Percentiles rank a stretch among this genome's conserved stretches.
These are phyloP conservation scores for Tulasnella sp. DNA, from an alignment of 768 basidiomycete species.

Conservation along the genomic window DNA sequence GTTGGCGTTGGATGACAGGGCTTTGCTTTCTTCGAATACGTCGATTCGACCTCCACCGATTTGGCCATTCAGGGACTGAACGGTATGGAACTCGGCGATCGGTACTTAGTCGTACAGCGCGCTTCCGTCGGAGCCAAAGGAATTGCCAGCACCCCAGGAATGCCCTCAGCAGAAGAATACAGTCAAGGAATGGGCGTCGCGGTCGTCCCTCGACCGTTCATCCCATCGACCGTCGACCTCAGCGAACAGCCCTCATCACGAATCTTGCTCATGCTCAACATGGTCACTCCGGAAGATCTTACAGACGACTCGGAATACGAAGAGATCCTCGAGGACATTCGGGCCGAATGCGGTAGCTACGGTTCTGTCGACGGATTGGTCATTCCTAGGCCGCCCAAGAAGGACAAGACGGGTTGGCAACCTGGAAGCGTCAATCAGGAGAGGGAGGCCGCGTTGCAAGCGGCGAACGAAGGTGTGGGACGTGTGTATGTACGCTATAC, in stretches of 20 bases:
- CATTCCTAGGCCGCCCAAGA: conserved; percentile 81
- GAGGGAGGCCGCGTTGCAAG: conserved; percentile 51
- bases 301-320: conserved; percentile 83
- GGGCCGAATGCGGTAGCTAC: conserved; percentile 74
- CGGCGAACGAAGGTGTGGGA: conserved; percentile 69
- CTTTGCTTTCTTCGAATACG: conserved; percentile 98
- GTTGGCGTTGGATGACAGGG: conserved; percentile 42
- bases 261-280: conserved; percentile 95
- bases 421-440: conserved; percentile 44
- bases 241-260: conserved; percentile 47
- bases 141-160: conserved; percentile 37
- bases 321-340: conserved; percentile 90
- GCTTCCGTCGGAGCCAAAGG: conserved; percentile 90
- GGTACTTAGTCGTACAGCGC: conserved; percentile 89
- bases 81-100: conserved; percentile 96
- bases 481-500: conserved; percentile 88
- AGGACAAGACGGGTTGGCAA: conserved; percentile 69
- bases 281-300: conserved; percentile 92
- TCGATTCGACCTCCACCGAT: conserved; percentile 79
- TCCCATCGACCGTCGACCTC: conserved; percentile 59
- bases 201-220: conserved; percentile 61
- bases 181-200: conserved; percentile 46
- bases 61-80: conserved; percentile 93
- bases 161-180: conserved; percentile 48
- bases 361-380: conserved; percentile 75